Evolutionary conservation across 345 rosid species (phyloP), one percentile per base, ranked within the genome.

Genomic region (Gossypium stocksii): DNA sequence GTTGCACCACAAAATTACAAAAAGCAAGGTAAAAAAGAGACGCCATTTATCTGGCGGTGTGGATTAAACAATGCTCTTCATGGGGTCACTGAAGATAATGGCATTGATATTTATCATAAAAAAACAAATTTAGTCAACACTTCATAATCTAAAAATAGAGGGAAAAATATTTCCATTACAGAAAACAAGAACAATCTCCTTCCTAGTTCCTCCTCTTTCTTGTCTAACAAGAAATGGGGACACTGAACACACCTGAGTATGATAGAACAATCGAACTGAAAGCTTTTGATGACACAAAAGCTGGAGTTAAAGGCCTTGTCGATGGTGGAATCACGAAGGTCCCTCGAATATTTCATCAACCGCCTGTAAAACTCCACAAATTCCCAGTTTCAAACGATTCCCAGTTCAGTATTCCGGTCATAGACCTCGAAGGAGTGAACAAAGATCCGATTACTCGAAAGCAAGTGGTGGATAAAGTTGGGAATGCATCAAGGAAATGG

Each of bases 331-430:
- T 73, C 0, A 41, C 57, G 16, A 22, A 72, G 20, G 15, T 85
- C 66, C 84, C 88, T 7, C 57, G 73, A 2, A 79, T 85, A 12
- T 85, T 85, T 66, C 74, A 14, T 49, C 67, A 81, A 38, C 80
- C 70, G 13, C 75, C 63, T 0, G 71, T 5, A n/a, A 73, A 79
- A 48, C 14, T 62, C 19, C 20, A 62, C 70, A 43, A 43, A 43
- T 12, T 38, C 51, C 41, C 34, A 41, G 76, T 45, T 22, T 46
- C 17, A 12, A 23, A 17, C 19, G 38, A 44, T 62, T 0, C 61
- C n/a, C 11, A 8, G 9, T 6, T 63, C 27, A 64, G 22, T 9
- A 51, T 87, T 34, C 90, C 87, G 10, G 7, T 77, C 71, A 82
- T 89, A 60, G 87, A 84, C 63, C 74, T 87, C 3, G 19, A 61